These are phyloP conservation scores for Lactifluus rugatus DNA, from an alignment of 768 basidiomycete species.

Conservation along the genomic window DNA sequence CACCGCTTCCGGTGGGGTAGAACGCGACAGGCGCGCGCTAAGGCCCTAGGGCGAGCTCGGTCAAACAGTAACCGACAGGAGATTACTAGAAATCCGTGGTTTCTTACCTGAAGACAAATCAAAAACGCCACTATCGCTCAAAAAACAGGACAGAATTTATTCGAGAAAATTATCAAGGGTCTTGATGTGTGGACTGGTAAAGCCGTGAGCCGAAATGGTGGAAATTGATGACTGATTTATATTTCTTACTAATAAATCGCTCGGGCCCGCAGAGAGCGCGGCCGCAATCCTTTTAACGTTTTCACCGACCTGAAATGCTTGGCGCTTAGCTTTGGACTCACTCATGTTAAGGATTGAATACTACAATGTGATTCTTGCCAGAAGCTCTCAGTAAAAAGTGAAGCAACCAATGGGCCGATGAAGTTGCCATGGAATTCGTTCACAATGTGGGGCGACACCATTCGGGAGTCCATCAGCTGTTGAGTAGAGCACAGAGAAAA, in stretches of 20 bases:
- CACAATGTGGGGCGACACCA: neutral
- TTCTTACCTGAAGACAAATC: neutral
- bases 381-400: neutral
- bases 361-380: neutral
- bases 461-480: neutral
- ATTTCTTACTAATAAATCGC: no score
- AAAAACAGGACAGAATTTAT: neutral
- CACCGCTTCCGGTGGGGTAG: neutral
- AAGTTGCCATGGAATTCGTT: neutral
- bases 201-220: no score
- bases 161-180: neutral
- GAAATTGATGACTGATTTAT: no score
- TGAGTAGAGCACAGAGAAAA: neutral
- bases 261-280: no score
- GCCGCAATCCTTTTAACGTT: no score
- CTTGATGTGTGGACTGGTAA: no score
- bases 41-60: neutral
- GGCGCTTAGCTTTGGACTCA: neutral
- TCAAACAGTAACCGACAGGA: neutral
- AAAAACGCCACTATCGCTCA: neutral
- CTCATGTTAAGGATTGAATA: neutral
- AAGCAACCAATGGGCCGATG: neutral
- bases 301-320: neutral
- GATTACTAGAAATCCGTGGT: neutral
- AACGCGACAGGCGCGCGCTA: neutral